Conservation (phyloP, 176 grass and related monocot genomes). For the Musa beccarii region DNA sequence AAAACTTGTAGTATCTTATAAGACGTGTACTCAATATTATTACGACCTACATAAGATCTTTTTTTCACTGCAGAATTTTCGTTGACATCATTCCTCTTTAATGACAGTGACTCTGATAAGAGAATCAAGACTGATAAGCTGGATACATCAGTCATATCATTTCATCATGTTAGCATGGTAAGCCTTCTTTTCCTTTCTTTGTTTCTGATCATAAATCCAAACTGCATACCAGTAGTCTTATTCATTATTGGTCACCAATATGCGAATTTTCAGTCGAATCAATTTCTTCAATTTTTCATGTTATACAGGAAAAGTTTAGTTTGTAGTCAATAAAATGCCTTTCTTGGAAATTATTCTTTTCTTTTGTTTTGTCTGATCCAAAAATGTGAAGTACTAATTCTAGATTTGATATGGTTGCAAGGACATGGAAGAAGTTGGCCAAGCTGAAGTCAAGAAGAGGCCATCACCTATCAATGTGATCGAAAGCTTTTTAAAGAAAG, state of each 20-base stretch:
- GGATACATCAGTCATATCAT: constrained; percentile 33
- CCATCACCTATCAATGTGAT: constrained; percentile 9
- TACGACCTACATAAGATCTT: background rate
- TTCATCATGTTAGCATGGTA: constrained; percentile 36
- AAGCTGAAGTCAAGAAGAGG: constrained; percentile 22
- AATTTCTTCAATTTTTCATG: background rate
- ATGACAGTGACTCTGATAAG: constrained; percentile 28
- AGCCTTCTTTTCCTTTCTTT: background rate
- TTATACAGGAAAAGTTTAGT: background rate
- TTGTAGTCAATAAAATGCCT: background rate
- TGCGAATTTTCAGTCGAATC: background rate
- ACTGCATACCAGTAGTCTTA: background rate
- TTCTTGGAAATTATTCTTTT: background rate
- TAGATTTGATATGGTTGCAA: constrained; percentile 25
- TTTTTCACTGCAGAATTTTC: background rate
- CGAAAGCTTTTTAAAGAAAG: constrained; percentile 49
- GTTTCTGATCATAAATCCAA: background rate
- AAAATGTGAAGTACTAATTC: constrained; percentile 1
- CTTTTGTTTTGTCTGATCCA: too few relatives aligned
- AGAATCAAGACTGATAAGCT: constrained; percentile 22
- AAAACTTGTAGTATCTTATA: too few relatives aligned
- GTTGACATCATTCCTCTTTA: constrained; percentile 1
- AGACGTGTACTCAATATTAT: background rate
- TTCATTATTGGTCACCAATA: background rate
- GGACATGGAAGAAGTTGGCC: constrained; percentile 33